Evolutionary conservation across 768 basidiomycete genomes (phyloP), one percentile per base, ranked within the genome.

Genomic region (Mycena haematopus): DNA sequence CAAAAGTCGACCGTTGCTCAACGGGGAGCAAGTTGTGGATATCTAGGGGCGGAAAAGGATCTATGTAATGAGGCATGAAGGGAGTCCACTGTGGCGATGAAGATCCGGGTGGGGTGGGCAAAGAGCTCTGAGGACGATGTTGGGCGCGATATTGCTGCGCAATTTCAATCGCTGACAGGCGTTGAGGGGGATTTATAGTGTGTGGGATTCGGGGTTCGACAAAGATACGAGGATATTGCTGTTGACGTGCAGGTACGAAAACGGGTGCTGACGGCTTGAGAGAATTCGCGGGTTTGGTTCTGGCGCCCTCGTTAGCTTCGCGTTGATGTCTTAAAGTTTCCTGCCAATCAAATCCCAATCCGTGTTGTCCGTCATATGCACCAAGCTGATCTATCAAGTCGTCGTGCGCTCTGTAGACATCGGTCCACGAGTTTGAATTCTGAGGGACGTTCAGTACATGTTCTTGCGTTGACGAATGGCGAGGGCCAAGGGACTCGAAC

Each of bases 1-100:
- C 21, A 45, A 52, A 42, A 42, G 56, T 63, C 54, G 40, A 10
- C 52, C 46, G 63, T 29, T 52, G 58, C 44, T 53, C 29, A 27
- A 29, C 31, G 40, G 61, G 56, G 65, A 65, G 44, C 53, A 61
- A 44, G 54, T 36, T 45, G 31, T 63, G 65, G 51, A 71, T 62
- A 54, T 75, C 73, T 2, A 81, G 80, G n/a, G 81, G 83, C 31
- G 77, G 67, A 25, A 77, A 69, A 22, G 78, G 72, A 57, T 74
- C 71, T 56, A 79, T 76, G 58, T 79, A 80, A 38, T 81, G 80
- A 54, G 81, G 80, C 64, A 84, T 80, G 31, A 74, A 77, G 14
- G 88, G 84, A 60, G 87, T 84, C 89, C 90, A 91, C 49, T 78
- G 77, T 40, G 88, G 83, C 42, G 86, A 86, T 10, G 84, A 80